A percentile compares a stretch with the other conserved stretches of the same genome.
phyloP scores from a whole-genome alignment of 179 eudicot genomes.

The Silene coronaria region DNA sequence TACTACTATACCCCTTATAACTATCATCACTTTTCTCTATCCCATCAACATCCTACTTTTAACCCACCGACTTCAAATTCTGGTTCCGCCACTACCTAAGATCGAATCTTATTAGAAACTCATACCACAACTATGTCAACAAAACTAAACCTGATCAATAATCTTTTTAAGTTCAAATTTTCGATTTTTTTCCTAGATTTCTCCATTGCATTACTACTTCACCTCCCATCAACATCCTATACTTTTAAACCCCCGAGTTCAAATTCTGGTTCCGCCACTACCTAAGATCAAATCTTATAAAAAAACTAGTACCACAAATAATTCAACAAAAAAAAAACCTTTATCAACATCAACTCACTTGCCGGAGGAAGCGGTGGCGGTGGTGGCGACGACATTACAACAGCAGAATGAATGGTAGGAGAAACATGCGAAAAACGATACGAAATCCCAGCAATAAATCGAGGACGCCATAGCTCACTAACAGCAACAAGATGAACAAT shows the following conservation, averaged over 20 bases:
- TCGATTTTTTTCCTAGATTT: too few relatives aligned
- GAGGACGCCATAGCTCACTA: constrained; percentile 77
- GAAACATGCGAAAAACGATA: constrained; percentile 27
- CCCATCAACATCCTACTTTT: too few relatives aligned
- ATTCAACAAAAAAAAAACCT: background rate
- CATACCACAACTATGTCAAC: background rate
- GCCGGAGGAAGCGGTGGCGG: constrained; percentile 43
- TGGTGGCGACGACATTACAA: constrained; percentile 21
- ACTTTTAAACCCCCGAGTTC: background rate
- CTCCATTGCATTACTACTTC: background rate
- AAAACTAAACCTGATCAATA: background rate
- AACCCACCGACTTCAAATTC: too few relatives aligned
- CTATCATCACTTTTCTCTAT: background rate
- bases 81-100: too few relatives aligned
- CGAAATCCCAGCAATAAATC: constrained; percentile 39
- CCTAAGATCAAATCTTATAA: too few relatives aligned
- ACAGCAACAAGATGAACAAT: constrained; percentile 83
- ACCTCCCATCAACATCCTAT: background rate
- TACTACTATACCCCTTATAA: background rate
- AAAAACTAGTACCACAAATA: background rate
- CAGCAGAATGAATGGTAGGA: constrained; percentile 17
- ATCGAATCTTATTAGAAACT: too few relatives aligned
- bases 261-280: too few relatives aligned
- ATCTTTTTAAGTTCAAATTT: too few relatives aligned
- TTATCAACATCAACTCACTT: constrained; percentile 42